Conservation (phyloP, 1,139 yeast species). For the Pichia sp. region DNA sequence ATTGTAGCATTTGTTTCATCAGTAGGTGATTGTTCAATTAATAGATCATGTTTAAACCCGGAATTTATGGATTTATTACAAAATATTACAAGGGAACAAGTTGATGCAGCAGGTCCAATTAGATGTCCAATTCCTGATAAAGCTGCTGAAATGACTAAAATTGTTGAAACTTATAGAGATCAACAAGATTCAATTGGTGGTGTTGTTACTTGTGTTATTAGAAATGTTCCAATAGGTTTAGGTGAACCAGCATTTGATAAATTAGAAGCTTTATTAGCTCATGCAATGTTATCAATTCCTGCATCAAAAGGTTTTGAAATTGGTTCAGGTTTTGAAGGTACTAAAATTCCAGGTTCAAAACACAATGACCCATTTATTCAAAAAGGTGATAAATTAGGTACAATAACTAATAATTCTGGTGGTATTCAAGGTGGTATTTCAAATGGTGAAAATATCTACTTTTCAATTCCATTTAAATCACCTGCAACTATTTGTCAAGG, state of each 20-base stretch:
- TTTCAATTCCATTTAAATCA: slow-evolving; percentile 93
- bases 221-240: slow-evolving; percentile 87
- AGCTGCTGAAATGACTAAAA: slow-evolving; percentile 75
- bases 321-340: slow-evolving; percentile 93
- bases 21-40: slow-evolving; percentile 74
- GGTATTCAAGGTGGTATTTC: slow-evolving; percentile 98
- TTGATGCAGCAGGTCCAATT: slow-evolving; percentile 82
- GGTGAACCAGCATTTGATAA: slow-evolving; percentile 98
- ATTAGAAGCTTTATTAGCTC: slow-evolving; percentile 89
- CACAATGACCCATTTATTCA: slow-evolving; percentile 81
- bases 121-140: slow-evolving; percentile 81
- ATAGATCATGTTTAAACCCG: slow-evolving; percentile 61
- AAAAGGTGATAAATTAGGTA: slow-evolving; percentile 57
- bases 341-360: slow-evolving; percentile 81
- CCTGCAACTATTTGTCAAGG: slow-evolving; percentile 96
- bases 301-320: slow-evolving; percentile 97
- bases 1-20: slow-evolving; percentile 94
- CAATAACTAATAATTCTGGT: slow-evolving; percentile 88
- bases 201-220: slow-evolving; percentile 91
- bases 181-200: slow-evolving; percentile 94
- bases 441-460: slow-evolving; percentile 91
- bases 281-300: slow-evolving; percentile 95
- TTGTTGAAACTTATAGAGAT: slow-evolving; percentile 82
- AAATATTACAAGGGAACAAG: slow-evolving; percentile 79
- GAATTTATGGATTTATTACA: slow-evolving; percentile 60